Percentiles rank a stretch among this genome's conserved stretches.
Conservation (phyloP, 2,329 filamentous ascomycete species). For the Botryotinia globosa region DNA sequence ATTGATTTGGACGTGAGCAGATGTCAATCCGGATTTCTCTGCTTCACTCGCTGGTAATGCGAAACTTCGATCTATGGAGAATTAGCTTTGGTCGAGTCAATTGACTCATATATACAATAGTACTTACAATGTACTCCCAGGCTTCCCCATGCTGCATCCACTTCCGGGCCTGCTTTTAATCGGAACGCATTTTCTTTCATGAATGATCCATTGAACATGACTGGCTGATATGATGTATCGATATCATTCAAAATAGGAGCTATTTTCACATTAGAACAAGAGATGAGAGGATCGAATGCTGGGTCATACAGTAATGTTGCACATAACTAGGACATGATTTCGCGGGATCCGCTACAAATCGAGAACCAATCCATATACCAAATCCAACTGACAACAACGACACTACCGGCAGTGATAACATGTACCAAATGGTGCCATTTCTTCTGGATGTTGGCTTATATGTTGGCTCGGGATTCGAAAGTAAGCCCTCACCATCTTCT, state of each 20-base stretch:
- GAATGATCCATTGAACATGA: conserved; percentile 52
- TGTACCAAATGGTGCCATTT: conserved; percentile 2
- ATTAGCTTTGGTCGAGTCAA: not conserved
- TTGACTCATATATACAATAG: not conserved
- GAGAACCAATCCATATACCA: conserved; percentile 21
- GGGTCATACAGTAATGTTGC: conserved; percentile 23
- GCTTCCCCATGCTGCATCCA: conserved; percentile 52
- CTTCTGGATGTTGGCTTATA: not conserved
- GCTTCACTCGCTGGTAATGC: conserved; percentile 44
- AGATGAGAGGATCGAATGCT: not conserved
- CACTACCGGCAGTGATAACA: conserved; percentile 15
- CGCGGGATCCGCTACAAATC: conserved; percentile 15
- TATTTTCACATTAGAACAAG: conserved; percentile 19
- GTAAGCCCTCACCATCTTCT: conserved; percentile 21
- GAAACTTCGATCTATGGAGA: conserved; percentile 36
- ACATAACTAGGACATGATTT: conserved; percentile 23
- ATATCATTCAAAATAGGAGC: conserved; percentile 43
- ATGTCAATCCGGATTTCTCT: conserved; percentile 43
- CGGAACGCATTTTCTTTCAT: conserved; percentile 52
- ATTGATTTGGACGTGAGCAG: conserved; percentile 51
- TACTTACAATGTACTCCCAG: conserved; percentile 49
- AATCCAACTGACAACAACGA: conserved; percentile 19
- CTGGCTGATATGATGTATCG: conserved; percentile 42
- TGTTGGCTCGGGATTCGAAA: not conserved
- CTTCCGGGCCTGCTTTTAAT: conserved; percentile 45